Evolutionary conservation across 495 filamentous ascomycete genomes (phyloP), one percentile per base, ranked within the genome.

Genomic region (Immersiella caudata): DNA sequence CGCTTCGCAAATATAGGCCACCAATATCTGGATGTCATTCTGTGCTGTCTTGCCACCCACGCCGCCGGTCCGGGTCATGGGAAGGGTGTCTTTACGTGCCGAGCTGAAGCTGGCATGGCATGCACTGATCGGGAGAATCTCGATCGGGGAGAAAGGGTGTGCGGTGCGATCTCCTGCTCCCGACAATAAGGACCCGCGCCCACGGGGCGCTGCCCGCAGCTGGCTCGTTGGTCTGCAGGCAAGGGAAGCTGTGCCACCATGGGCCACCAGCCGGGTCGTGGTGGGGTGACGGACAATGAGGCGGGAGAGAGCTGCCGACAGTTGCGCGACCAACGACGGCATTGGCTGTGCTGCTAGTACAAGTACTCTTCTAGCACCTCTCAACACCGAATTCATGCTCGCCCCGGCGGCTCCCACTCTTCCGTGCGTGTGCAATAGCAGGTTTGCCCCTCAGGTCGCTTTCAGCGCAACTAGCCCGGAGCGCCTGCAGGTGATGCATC

Each of bases 91-190:
- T 63, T 63, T 51, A 54, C 40, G 18, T 63, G 6, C 61, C 61
- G 46, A 63, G 61, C 61, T 63, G 61, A 63, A n/a, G 25, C 46
- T 26, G 18, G 59, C 59, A 40, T 62, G 11, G 35, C 59, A 35
- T 40, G 20, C 33, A 24, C 33, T 12, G 36, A 62, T 25, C 56
- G 56, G 26, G 26, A 40, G 49, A 16, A 63, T 29, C 61, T 63
- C 61, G 46, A 63, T 63, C 61, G 36, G 49, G 21, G 8, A 63
- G 35, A 20, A 33, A 52, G 11, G 50, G 25, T 18, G 25, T 51
- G 5, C 22, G 18, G 18, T 52, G 61, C 22, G 61, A 51, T 59
- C 57, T 59, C 29, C 35, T n/a, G 61, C 25, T 24, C 25, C 22
- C 24, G 33, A 50, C 61, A 33, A 46, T 63, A 16, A 46, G 59